Conservation (phyloP, 2,329 filamentous ascomycete species). For the Dactylonectria macrodidyma region DNA sequence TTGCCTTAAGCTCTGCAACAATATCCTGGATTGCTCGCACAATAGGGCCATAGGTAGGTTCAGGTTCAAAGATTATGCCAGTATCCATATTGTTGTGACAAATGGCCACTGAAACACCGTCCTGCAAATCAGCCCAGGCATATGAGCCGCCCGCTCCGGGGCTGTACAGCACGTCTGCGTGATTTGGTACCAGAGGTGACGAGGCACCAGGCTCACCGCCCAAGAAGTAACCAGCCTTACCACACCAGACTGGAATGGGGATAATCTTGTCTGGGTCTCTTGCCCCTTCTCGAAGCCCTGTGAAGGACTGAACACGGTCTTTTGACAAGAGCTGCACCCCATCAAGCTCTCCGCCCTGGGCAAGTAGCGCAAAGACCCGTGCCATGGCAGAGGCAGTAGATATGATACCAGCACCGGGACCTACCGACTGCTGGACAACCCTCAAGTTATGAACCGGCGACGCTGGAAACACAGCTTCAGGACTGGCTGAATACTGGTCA, state of each 20-base stretch:
- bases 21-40: no score
- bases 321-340: background rate
- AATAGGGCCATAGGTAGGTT: no score
- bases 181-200: conserved; percentile 1
- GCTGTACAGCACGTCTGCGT: conserved; percentile 19
- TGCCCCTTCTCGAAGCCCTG: conserved; percentile 3
- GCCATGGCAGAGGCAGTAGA: conserved; percentile 12
- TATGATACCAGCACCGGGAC: conserved; percentile 23
- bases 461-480: conserved; percentile 10
- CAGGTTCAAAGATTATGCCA: no score
- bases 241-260: conserved; percentile 14
- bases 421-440: conserved; percentile 22
- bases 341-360: conserved; percentile 15
- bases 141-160: conserved; percentile 23
- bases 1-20: no score
- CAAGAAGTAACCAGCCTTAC: conserved; percentile 6
- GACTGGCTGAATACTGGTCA: conserved; percentile 17
- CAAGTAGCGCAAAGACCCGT: conserved; percentile 27
- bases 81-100: conserved; percentile 25
- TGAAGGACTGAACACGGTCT: background rate
- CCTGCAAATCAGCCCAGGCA: conserved; percentile 15
- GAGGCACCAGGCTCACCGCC: conserved; percentile 18
- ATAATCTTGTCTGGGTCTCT: conserved; percentile 11
- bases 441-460: conserved; percentile 19
- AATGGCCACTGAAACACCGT: conserved; percentile 15